Base-by-base conservation (phyloP, 2,329 filamentous ascomycete species). In the Colletotrichum australisinense region DNA sequence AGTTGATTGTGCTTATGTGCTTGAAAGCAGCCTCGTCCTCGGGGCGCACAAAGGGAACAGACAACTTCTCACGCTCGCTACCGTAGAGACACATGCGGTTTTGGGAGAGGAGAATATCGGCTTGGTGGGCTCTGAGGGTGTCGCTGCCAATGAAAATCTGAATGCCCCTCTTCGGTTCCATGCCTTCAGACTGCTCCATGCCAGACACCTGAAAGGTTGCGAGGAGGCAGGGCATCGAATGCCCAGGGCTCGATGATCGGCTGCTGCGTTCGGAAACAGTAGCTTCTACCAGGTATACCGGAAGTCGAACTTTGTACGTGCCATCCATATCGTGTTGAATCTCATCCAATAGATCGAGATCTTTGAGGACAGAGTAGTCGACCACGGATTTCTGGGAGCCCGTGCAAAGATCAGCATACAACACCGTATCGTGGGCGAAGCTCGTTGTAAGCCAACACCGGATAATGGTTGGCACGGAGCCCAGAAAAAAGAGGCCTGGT, bases 361-460 rank as follows among this genome's bases (percentile, higher is more conserved):
- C 93, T 76, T 91, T 91, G 63, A 98, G 85, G 65, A 98, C 88
- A 6, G 91, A 90, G 77, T 90, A 88, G 69, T 97, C 93, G 58
- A 99, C 85, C n/a, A 91, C 92, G 1, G 97, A 98, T 77, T 91
- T 93, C 81, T 95, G 95, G 5, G 97, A 97, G 1, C 96, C 97
- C 2, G 94, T 96, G 82, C 97, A 98, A 2, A 98, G 88, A 42
- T 95, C 95, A 46, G 95, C 97, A 80, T 98, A 98, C 5, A 98
- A 87, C 19, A 98, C 88, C 11, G 95, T 93, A 76, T 93, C 92
- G 80, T 98, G 96, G 16, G 95, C 96, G 83, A 97, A 98, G 78
- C 94, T 93, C 46, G 92, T 93, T 30, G 94, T 96, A 77, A 98
- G 87, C 95, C 97, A 98, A 85, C 97, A 99, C 74, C 97, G 93